These are phyloP conservation scores for Dryas alaskensis DNA, from an alignment of 306 rosid genomes.

Conservation along the genomic window DNA sequence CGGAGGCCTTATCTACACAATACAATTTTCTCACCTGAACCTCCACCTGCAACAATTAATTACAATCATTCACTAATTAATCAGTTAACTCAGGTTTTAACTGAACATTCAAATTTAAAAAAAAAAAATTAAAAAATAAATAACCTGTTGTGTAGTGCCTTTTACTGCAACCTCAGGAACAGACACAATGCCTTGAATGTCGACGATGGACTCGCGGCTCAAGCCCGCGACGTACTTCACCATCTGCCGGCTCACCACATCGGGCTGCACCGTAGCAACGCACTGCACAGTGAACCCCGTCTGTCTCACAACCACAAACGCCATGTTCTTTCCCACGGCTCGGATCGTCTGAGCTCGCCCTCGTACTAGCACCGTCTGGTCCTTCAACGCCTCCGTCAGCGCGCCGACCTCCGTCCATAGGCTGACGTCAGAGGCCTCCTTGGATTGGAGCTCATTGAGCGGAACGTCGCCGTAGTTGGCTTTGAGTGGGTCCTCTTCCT, in stretches of 20 bases:
- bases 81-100: neutral
- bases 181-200: constrained; percentile 65
- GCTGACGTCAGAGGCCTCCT: constrained; percentile 29
- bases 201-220: constrained; percentile 79
- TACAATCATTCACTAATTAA: neutral
- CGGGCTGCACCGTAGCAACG: constrained; percentile 61
- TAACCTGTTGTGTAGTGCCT: constrained; percentile 83
- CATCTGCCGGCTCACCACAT: constrained; percentile 76
- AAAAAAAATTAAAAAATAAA: neutral
- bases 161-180: constrained; percentile 60
- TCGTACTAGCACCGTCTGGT: constrained; percentile 46
- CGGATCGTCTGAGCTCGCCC: constrained; percentile 84
- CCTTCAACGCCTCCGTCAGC: constrained; percentile 39
- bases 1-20: constrained; percentile 64
- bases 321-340: constrained; percentile 86
- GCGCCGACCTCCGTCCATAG: constrained; percentile 55
- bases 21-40: constrained; percentile 72
- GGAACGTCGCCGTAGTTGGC: constrained; percentile 69
- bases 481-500: constrained; percentile 59
- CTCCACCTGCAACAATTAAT: constrained; percentile 59
- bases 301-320: constrained; percentile 70
- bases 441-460: constrained; percentile 64
- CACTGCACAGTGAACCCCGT: constrained; percentile 79
- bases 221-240: constrained; percentile 65
- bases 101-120: neutral